phyloP scores from a whole-genome alignment of 2,329 filamentous ascomycete species.

The Rasamsonia emersonii region DNA sequence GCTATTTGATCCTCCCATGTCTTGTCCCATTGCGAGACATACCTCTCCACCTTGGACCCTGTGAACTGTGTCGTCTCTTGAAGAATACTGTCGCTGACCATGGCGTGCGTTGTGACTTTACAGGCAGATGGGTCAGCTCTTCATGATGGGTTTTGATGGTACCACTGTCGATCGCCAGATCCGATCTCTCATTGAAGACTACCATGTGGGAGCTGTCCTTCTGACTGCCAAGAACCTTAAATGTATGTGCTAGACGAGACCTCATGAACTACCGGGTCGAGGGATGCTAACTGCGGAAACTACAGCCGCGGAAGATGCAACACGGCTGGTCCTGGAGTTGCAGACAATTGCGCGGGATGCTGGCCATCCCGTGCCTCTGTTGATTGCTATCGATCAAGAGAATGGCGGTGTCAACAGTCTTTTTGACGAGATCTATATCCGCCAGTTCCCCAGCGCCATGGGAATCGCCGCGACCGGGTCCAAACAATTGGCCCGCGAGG shows the following conservation, averaged over 20 bases:
- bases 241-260: constrained; percentile 55
- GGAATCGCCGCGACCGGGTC: constrained; percentile 88
- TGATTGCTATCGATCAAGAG: constrained; percentile 92
- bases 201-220: constrained; percentile 77
- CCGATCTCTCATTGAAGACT: constrained; percentile 52
- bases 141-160: constrained; percentile 62
- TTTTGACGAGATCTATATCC: constrained; percentile 91
- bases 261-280: background rate
- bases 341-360: constrained; percentile 87
- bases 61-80: constrained; percentile 5
- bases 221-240: constrained; percentile 58
- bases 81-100: constrained; percentile 13
- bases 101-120: constrained; percentile 48
- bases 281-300: constrained; percentile 14
- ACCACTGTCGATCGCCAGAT: constrained; percentile 56
- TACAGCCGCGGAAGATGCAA: constrained; percentile 81
- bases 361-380: constrained; percentile 77
- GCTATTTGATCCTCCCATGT: too few species aligned
- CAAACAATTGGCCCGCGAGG: constrained; percentile 73
- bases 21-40: constrained; percentile 28
- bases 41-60: constrained; percentile 1
- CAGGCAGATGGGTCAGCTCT: constrained; percentile 49
- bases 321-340: constrained; percentile 77
- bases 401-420: constrained; percentile 97
- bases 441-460: constrained; percentile 96